phyloP scores from a whole-genome alignment of 2,329 filamentous ascomycete species.

The Beauveria caledonica region DNA sequence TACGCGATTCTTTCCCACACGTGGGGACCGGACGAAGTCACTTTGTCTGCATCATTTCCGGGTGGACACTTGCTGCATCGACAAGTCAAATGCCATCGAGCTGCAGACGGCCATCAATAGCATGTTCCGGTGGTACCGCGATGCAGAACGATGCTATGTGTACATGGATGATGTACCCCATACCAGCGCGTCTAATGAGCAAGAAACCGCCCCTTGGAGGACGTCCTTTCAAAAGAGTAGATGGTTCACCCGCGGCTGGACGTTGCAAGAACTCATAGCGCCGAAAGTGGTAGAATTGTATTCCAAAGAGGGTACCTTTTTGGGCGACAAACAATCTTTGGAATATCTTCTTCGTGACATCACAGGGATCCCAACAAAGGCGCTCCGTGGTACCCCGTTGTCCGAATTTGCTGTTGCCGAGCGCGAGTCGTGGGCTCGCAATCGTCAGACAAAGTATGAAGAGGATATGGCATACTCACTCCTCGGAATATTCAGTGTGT shows the following conservation, averaged over 20 bases:
- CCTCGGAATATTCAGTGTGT: conserved; percentile 20
- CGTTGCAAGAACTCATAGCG: conserved; percentile 59
- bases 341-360: not conserved
- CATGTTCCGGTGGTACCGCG: conserved; percentile 20
- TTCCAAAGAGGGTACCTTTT: not conserved
- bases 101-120: conserved; percentile 1
- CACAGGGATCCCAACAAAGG: not conserved
- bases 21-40: conserved; percentile 23
- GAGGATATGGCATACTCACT: conserved; percentile 21
- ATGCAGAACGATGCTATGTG: conserved; percentile 19
- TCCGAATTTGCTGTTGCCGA: conserved; percentile 11
- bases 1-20: conserved; percentile 31
- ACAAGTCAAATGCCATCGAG: conserved; percentile 2
- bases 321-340: not conserved
- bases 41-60: conserved; percentile 19
- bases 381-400: conserved; percentile 1
- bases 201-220: not conserved
- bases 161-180: conserved; percentile 17
- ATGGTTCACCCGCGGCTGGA: conserved; percentile 41
- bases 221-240: conserved; percentile 11
- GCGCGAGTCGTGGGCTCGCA: conserved; percentile 19
- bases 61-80: conserved; percentile 23
- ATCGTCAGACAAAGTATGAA: conserved; percentile 14
- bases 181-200: not conserved
- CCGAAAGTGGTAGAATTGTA: conserved; percentile 14